Percentiles rank a stretch among this genome's conserved stretches.
Conservation (phyloP, 169 alveolate species). For the Eimeria praecox region DNA sequence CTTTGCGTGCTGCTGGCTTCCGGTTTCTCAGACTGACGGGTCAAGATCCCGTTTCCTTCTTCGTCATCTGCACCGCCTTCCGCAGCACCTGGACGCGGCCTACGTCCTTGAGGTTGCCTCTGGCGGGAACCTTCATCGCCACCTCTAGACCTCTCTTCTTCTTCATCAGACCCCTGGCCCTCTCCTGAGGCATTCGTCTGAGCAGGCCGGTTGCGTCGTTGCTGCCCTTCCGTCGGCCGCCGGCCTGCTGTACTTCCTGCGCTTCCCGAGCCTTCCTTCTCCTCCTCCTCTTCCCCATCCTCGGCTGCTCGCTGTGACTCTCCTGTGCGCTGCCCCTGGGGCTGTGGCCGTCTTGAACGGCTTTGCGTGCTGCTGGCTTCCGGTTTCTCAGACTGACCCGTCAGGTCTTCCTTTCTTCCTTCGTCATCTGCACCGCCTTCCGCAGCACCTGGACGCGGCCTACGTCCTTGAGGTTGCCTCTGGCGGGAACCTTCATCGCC, state of each 20-base stretch:
- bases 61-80: neutral
- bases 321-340: neutral
- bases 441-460: neutral
- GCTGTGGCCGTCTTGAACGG: constrained; percentile 40
- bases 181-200: no score
- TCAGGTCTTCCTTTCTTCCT: neutral
- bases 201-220: no score
- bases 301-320: neutral
- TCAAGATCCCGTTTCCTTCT: no score
- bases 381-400: neutral
- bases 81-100: neutral
- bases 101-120: neutral
- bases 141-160: no score
- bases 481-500: neutral
- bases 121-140: no score
- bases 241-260: no score
- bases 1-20: neutral
- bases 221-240: no score
- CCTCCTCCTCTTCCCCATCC: no score
- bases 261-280: no score
- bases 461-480: constrained; percentile 3
- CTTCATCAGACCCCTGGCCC: no score
- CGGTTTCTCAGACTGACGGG: no score
- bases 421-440: neutral
- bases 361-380: neutral